Evolutionary conservation across 140 eudicot species (phyloP).

Genomic region (Senecio squalidus): DNA sequence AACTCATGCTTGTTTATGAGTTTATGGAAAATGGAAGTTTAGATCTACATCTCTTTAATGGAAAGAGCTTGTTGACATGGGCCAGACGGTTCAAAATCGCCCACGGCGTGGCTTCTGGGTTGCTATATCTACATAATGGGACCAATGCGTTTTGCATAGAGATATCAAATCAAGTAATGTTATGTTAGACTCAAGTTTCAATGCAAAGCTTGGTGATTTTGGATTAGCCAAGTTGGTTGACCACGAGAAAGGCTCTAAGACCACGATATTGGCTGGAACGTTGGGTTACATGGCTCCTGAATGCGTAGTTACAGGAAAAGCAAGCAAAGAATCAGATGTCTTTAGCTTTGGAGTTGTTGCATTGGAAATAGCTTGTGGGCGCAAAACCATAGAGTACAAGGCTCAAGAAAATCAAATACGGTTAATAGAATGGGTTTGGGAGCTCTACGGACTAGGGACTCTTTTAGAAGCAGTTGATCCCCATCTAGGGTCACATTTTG

Average conservation of each 20-base stretch:
- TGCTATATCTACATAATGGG: constrained; percentile 50
- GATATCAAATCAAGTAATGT: constrained; percentile 53
- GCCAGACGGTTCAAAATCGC: constrained; percentile 30
- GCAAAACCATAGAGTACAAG: constrained; percentile 18
- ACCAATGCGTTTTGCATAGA: constrained; percentile 48
- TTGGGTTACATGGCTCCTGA: constrained; percentile 55
- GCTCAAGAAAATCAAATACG: constrained; percentile 1
- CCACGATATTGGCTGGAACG: constrained; percentile 40
- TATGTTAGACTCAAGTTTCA: constrained; percentile 47
- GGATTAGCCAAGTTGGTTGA: constrained; percentile 50
- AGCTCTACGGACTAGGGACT: constrained; percentile 18
- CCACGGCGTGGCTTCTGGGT: constrained; percentile 32
- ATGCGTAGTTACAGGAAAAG: constrained; percentile 28
- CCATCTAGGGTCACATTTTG: constrained; percentile 7
- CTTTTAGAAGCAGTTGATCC: constrained; percentile 27
- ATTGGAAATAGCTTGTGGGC: constrained; percentile 40
- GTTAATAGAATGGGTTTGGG: constrained; percentile 35
- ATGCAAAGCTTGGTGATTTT: constrained; percentile 51
- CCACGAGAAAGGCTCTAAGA: constrained; percentile 34
- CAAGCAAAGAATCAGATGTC: constrained; percentile 48
- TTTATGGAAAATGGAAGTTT: constrained; percentile 43
- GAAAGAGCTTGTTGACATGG: constrained; percentile 34
- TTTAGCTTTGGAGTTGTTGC: constrained; percentile 54
- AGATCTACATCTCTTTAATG: constrained; percentile 43
- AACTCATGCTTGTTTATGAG: constrained; percentile 41